Conservation (phyloP, 2,329 filamentous ascomycete species). For the Gaeumannomyces sp. region DNA sequence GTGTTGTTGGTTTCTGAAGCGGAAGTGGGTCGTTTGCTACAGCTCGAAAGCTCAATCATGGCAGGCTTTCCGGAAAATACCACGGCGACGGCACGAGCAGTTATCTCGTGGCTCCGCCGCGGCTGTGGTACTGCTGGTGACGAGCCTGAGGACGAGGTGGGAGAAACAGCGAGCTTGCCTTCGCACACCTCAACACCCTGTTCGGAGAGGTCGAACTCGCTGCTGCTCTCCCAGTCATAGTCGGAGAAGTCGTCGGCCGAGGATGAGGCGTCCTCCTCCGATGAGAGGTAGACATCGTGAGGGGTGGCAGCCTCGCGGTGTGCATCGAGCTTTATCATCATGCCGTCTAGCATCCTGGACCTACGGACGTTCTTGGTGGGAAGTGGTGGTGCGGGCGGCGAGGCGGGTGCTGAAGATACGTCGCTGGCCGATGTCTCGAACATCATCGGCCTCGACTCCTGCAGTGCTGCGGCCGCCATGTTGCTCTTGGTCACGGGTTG, state of each 20-base stretch:
- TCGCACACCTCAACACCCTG: constrained; percentile 11
- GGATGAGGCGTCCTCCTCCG: constrained; percentile 59
- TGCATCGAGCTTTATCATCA: constrained; percentile 12
- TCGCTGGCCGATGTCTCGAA: background rate
- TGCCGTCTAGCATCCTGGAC: constrained; percentile 38
- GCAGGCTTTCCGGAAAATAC: constrained; percentile 54
- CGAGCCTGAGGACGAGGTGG: constrained; percentile 14
- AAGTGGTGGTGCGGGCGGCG: constrained; percentile 34
- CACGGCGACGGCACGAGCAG: constrained; percentile 53
- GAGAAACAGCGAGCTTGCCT: background rate
- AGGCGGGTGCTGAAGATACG: background rate
- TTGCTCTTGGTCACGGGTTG: background rate
- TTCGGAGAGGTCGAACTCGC: constrained; percentile 22
- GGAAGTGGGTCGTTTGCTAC: constrained; percentile 29
- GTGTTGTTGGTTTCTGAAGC: constrained; percentile 29
- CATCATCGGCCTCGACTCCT: background rate
- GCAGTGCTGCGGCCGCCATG: constrained; percentile 2
- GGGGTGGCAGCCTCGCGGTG: constrained; percentile 22
- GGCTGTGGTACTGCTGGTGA: constrained; percentile 18
- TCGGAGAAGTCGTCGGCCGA: constrained; percentile 55
- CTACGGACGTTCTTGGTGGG: constrained; percentile 45
- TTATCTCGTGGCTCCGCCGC: constrained; percentile 45
- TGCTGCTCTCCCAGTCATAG: constrained; percentile 38
- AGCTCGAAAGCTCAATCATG: constrained; percentile 42
- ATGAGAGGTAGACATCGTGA: constrained; percentile 58